Evolutionary conservation across 73 alveolate species (phyloP), one percentile per base, ranked within the genome.

Genomic region (Paramecium primaurelia): DNA sequence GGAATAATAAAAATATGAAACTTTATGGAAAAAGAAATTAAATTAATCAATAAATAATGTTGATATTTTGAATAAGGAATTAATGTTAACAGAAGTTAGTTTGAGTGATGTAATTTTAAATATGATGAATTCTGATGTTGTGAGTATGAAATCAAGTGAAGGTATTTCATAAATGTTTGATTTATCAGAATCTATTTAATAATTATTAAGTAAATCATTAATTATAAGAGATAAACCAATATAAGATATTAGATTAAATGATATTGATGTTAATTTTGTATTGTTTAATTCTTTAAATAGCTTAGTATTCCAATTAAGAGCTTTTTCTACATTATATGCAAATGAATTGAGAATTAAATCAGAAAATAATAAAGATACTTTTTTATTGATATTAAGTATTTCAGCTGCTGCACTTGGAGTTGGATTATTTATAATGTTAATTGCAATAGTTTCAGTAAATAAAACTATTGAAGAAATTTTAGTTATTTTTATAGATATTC

Each of bases 401-500:
- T 75, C 88, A 30, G 88, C 88, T 16, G 58, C 44, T 11, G 88
- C 88, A 3, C 18, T 75, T 11, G 88, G 88, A 1, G 16, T 75
- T 36, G 88, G 88, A 9, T 36, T 75, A 38, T 6, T 75, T 10
- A 42, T 75, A 4, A 34, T 75, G 34, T 4, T 42, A 12, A 75
- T 75, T 2, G 88, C 60, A 3, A 18, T 75, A 11, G 20, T 75
- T 3, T 75, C 38, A 20, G 93, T 87, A 12, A 36, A 87, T 38
- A 32, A 77, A 68, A 87, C 54, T 4, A 22, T 58, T 22, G 93
- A 87, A n/a, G 86, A 59, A 16, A 77, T 87, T 10, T 68, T 87
- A 22, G 86, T 54, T 6, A 49, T 87, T 22, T 87, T 87, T 77
- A 54, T 87, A 44, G 93, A 87, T 59, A 25, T 87, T 3, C 84